Conservation (phyloP, 495 filamentous ascomycete genomes). For the Aspergillus coremiiformis region DNA sequence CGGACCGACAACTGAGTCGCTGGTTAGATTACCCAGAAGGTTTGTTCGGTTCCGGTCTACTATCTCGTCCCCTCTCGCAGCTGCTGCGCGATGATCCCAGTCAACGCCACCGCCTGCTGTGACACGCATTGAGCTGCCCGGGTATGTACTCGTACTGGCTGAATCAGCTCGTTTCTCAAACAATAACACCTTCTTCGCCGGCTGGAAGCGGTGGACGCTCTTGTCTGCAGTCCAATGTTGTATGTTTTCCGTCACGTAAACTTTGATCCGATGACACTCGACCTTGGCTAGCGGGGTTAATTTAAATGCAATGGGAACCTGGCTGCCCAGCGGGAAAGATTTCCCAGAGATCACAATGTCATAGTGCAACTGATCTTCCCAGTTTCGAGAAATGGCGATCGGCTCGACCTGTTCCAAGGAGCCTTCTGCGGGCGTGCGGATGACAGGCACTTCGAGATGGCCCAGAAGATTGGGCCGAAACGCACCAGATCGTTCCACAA, state of each 20-base stretch:
- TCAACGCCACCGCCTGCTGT: constrained; percentile 73
- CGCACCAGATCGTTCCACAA: constrained; percentile 81
- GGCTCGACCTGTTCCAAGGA: constrained; percentile 92
- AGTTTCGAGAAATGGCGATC: constrained; percentile 92
- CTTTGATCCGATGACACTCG: constrained; percentile 92
- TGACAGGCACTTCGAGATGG: constrained; percentile 73
- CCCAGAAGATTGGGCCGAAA: constrained; percentile 89
- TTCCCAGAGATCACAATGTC: constrained; percentile 98
- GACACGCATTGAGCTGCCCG: constrained; percentile 70
- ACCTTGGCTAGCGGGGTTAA: constrained; percentile 94
- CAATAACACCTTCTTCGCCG: constrained; percentile 73
- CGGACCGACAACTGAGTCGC: constrained; percentile 63
- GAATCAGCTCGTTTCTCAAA: constrained; percentile 89
- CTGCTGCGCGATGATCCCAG: constrained; percentile 53
- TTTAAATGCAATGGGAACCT: constrained; percentile 96
- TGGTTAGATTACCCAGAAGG: constrained; percentile 69
- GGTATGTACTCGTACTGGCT: constrained; percentile 67
- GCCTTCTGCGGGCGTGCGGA: constrained; percentile 82
- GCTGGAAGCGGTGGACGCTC: constrained; percentile 79
- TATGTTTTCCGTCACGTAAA: constrained; percentile 87
- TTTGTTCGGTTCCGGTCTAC: constrained; percentile 54
- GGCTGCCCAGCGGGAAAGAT: constrained; percentile 87
- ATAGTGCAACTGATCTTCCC: constrained; percentile 98
- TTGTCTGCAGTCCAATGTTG: constrained; percentile 90
- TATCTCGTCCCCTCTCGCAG: constrained; percentile 51